These are phyloP conservation scores for Teunomyces panamensis DNA, from an alignment of 805 yeast species.

Conservation along the genomic window DNA sequence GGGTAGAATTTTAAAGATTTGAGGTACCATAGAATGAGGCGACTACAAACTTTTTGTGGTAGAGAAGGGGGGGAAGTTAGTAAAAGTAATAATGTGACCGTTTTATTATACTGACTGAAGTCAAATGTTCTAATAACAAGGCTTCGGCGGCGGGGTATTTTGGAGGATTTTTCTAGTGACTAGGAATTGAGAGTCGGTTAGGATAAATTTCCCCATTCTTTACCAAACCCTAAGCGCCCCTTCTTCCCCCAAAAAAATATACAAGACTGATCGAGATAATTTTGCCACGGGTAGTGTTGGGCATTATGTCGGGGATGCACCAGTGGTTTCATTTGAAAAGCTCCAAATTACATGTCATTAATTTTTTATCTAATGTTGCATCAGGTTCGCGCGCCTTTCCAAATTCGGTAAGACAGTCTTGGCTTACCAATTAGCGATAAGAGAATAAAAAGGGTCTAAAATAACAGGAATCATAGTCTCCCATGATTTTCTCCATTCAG, in stretches of 20 bases:
- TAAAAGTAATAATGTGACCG: neutral
- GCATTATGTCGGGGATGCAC: no score
- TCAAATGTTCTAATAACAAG: neutral
- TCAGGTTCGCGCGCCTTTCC: neutral
- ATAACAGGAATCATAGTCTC: neutral
- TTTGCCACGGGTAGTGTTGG: no score
- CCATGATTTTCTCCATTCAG: neutral
- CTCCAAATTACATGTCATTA: neutral
- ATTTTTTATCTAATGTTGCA: neutral
- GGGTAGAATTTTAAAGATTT: neutral
- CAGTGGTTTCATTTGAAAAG: neutral
- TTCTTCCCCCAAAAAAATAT: no score
- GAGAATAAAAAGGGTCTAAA: neutral
- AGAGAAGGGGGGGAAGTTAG: neutral
- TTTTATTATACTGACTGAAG: neutral
- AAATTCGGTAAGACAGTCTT: neutral
- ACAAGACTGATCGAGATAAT: no score
- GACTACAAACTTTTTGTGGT: neutral
- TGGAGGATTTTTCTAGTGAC: no score
- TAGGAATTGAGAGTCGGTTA: no score
- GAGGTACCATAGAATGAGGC: neutral
- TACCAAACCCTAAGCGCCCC: no score
- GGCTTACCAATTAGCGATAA: neutral
- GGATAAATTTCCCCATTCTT: no score
- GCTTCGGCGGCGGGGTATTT: no score